phyloP scores from a whole-genome alignment of 2,329 filamentous ascomycete genomes.

The Diplodia scrobiculata region DNA sequence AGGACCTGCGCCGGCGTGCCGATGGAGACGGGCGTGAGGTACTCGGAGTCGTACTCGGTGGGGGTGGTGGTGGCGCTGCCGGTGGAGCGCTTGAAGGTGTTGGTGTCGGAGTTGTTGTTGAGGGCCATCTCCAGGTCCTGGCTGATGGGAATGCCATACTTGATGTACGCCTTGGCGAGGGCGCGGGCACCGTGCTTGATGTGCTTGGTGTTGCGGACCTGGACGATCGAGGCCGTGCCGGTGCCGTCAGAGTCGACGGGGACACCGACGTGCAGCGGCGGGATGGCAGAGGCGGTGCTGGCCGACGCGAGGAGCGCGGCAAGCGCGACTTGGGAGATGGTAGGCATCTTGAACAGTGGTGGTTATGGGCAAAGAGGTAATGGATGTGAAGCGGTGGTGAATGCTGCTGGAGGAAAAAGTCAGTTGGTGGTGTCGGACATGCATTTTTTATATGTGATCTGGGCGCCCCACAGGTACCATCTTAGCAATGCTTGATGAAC shows the following conservation, averaged over 20 bases:
- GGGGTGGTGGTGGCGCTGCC: constrained; percentile 35
- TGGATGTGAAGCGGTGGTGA: not conserved
- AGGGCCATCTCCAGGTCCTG: constrained; percentile 36
- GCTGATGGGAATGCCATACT: constrained; percentile 42
- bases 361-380: too few relatives aligned
- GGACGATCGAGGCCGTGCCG: constrained; percentile 32
- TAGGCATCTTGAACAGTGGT: not conserved
- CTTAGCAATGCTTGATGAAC: constrained; percentile 16
- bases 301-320: constrained; percentile 14
- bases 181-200: constrained; percentile 45
- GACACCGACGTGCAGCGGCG: constrained; percentile 4
- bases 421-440: not conserved
- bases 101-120: constrained; percentile 31
- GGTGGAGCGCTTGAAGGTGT: constrained; percentile 35
- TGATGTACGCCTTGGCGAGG: constrained; percentile 47
- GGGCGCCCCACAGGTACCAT: constrained; percentile 5
- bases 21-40: constrained; percentile 60
- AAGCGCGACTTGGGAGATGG: not conserved
- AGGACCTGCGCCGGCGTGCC: constrained; percentile 47
- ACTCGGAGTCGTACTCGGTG: constrained; percentile 39
- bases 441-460: constrained; percentile 10
- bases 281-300: constrained; percentile 7
- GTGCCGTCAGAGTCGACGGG: not conserved
- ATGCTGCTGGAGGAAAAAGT: constrained; percentile 7
- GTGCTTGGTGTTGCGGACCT: constrained; percentile 38